phyloP scores from a whole-genome alignment of 1,284 basidiomycete species.

The Rhodotorula glutinis region DNA sequence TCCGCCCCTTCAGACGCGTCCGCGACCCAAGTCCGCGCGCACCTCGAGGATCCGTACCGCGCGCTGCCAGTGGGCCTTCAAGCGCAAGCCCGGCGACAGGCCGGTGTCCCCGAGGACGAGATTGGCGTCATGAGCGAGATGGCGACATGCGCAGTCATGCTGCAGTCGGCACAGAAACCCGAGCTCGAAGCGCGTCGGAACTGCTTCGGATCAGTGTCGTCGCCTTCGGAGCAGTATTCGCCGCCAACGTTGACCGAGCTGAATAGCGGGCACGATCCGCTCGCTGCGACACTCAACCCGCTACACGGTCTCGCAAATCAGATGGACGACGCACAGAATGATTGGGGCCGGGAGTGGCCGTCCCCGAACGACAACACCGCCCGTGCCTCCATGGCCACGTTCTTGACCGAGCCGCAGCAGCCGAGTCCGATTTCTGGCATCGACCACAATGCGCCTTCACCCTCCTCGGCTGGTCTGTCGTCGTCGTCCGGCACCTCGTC shows the following conservation, averaged over 20 bases:
- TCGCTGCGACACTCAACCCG: not conserved
- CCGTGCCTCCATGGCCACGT: not conserved
- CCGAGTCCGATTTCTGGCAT: not conserved
- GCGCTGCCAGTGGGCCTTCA: not conserved
- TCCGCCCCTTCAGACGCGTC: constrained; percentile 7
- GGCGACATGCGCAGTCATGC: not conserved
- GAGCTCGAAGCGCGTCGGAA: not conserved
- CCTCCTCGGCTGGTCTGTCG: not conserved
- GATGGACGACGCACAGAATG: not conserved
- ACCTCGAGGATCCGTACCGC: not conserved
- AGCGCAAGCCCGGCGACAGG: not conserved
- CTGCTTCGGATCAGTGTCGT: not conserved
- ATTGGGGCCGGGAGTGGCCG: not conserved
- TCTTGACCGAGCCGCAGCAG: not conserved
- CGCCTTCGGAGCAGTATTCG: not conserved
- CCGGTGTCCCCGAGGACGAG: not conserved
- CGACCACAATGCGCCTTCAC: not conserved
- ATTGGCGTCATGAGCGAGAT: not conserved
- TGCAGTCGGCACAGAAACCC: too few relatives aligned
- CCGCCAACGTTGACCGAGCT: not conserved
- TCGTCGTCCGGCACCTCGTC: not conserved
- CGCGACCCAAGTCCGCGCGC: not conserved
- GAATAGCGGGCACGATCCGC: not conserved
- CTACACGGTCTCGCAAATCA: not conserved
- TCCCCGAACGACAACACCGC: not conserved